Evolutionary conservation across 2,329 filamentous ascomycete genomes (phyloP), one percentile per base, ranked within the genome.

Genomic region (Neonectria hederae): DNA sequence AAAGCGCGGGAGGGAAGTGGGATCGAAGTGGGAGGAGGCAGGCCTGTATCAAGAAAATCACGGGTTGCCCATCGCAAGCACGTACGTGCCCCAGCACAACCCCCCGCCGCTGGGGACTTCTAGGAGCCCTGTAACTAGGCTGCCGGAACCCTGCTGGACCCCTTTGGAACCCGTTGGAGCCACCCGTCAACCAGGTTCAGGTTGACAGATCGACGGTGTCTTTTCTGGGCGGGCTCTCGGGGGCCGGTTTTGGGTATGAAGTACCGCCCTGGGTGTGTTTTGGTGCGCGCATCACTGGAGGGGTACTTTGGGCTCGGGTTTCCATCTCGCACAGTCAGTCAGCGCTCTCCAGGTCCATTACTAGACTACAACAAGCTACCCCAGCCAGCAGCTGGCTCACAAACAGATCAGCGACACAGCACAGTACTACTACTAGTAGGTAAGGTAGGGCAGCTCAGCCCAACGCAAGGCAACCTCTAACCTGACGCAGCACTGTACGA

Each of bases 171-270:
- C 52, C 48, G 48, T 46, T 59, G 28, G 45, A 57, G 45, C 55
- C 45, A 54, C 51, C 57, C 57, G 57, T 54, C 57, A 60, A 60
- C 57, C 57, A 54, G 57, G 51, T 60, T 60, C 57, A 54, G 49
- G 49, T 48, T 54, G 40, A 45, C 51, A 60, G 57, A 60, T 54
- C 57, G 40, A 54, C 48, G 48, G 42, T 35, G n/a, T 32, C n/a
- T 45, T 45, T 32, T 52, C 43, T 53, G 46, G 48, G 56, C 38
- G 38, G 45, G 48, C 48, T 21, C 26, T 21, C 11, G 26, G 48
- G 17, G 38, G 38, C 13, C 19, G 38, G 38, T 19, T 11, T 42
- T 42, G 38, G 38, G 38, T 42, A 42, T 10, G n/a, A 42, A 42
- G 38, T 42, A 42, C 38, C 38, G 38, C 9, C 38, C 3, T 19